A percentile compares a stretch with the other conserved stretches of the same genome.
Conservation (phyloP, 108 stramenopile genomes). For the Cyclotella atomus region DNA sequence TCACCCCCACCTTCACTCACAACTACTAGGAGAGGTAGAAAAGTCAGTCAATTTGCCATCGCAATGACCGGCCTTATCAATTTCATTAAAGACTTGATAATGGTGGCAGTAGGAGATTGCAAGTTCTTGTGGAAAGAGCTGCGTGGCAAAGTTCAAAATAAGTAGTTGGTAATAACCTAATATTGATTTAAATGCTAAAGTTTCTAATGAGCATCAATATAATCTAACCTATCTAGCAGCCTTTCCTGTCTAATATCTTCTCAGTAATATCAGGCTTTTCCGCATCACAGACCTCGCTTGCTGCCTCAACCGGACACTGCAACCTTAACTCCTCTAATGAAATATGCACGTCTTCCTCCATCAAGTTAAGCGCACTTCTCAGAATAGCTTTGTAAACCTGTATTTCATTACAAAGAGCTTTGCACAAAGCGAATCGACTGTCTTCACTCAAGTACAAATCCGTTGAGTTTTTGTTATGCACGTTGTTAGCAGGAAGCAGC, state of each 20-base stretch:
- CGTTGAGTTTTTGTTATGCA: slow-evolving; percentile 33
- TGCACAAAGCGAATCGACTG: slow-evolving; percentile 39
- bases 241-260: slow-evolving; percentile 26
- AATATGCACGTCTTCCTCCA: slow-evolving; percentile 10
- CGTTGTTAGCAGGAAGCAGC: slow-evolving; percentile 28
- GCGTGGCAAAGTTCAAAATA: neutral
- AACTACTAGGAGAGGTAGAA: slow-evolving; percentile 1
- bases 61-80: slow-evolving; percentile 3
- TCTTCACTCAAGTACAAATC: slow-evolving; percentile 37
- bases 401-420: slow-evolving; percentile 50
- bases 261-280: slow-evolving; percentile 26
- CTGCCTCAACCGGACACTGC: slow-evolving; percentile 44
- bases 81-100: slow-evolving; percentile 7
- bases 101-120: neutral
- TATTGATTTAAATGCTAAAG: too few species aligned
- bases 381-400: slow-evolving; percentile 52
- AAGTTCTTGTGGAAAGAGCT: slow-evolving; percentile 7
- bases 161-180: too few species aligned
- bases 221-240: neutral
- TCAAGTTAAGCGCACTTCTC: slow-evolving; percentile 33
- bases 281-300: slow-evolving; percentile 13
- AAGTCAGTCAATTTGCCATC: slow-evolving; percentile 4
- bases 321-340: slow-evolving; percentile 36
- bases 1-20: neutral
- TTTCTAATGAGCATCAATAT: too few species aligned